Conservation (phyloP, 1,139 yeast species). For the Eremothecium cymbalariae region DNA sequence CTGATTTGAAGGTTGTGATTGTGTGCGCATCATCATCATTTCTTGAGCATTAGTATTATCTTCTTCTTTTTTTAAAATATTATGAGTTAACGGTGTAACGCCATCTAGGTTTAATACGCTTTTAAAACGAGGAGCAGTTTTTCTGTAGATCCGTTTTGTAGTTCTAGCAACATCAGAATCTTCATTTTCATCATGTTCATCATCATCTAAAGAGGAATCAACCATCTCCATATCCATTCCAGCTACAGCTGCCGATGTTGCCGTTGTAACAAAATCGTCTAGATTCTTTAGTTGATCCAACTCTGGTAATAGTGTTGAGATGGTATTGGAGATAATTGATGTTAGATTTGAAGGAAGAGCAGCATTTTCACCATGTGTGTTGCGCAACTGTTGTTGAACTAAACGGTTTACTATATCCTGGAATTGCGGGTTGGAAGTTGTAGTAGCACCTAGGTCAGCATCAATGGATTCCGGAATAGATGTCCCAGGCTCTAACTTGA, state of each 20-base stretch:
- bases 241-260: no score
- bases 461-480: no score
- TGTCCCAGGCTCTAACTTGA: no score
- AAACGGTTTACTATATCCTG: conserved; percentile 19
- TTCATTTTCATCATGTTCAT: no score
- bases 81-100: conserved; percentile 1
- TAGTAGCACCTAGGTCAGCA: no score
- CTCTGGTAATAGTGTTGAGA: conserved; percentile 23
- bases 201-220: no score
- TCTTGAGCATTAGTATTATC: background rate
- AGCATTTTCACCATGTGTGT: conserved; percentile 16
- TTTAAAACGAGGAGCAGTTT: conserved; percentile 7
- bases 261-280: background rate
- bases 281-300: conserved; percentile 9
- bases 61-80: background rate
- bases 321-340: conserved; percentile 28
- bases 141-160: conserved; percentile 1
- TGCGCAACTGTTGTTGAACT: conserved; percentile 16
- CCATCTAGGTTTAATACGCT: conserved; percentile 5
- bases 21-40: no score
- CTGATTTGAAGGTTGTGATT: no score
- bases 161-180: no score
- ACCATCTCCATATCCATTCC: no score
- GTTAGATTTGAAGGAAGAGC: conserved; percentile 26
- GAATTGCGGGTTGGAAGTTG: conserved; percentile 7